phyloP scores from a whole-genome alignment of 2,329 filamentous ascomycete genomes.

The Alternaria brassicicola region DNA sequence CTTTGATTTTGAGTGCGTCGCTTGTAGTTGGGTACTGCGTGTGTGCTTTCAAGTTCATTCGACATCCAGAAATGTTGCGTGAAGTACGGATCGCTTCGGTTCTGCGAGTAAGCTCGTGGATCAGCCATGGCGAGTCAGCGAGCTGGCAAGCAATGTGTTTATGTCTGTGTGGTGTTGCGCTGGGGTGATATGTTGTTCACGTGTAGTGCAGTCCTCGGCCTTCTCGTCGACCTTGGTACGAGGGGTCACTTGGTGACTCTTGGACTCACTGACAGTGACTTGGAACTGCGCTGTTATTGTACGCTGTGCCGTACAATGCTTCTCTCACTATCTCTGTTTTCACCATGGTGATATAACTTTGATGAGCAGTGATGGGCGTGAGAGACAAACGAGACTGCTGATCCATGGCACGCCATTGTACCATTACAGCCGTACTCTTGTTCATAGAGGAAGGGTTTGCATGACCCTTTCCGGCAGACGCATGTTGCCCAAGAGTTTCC shows the following conservation, averaged over 20 bases:
- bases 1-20: background rate
- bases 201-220: background rate
- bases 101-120: background rate
- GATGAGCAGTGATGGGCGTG: background rate
- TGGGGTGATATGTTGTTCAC: background rate
- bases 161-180: background rate
- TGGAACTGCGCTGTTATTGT: background rate
- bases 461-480: background rate
- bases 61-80: background rate
- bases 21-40: background rate
- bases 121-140: background rate
- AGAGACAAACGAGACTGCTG: background rate
- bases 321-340: background rate
- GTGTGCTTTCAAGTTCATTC: background rate
- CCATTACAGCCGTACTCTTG: background rate
- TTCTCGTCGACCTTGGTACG: background rate
- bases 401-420: background rate
- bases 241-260: background rate
- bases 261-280: background rate
- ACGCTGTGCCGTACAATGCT: background rate
- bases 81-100: background rate
- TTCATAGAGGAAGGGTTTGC: conserved; percentile 3
- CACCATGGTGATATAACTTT: conserved; percentile 3
- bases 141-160: background rate
- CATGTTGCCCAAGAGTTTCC: background rate